Evolutionary conservation across 345 rosid genomes (phyloP), one percentile per base, ranked within the genome.

Genomic region (Salix purpurea): DNA sequence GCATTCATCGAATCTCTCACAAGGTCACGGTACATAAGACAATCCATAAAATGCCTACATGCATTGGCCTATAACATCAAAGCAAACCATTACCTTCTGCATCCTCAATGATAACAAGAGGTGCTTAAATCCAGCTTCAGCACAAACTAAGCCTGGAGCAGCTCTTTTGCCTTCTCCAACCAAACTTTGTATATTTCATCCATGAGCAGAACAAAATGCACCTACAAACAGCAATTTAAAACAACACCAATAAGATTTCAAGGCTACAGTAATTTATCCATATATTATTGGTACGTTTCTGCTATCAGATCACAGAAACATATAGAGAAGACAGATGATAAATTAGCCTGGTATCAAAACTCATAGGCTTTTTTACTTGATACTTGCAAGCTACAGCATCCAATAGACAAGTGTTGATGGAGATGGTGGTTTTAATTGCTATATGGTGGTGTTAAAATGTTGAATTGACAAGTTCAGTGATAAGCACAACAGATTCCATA

Each of bases 201-300:
- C 0, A 81, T 64, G 76, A 96, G 90, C 77, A 92, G 83, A 66
- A 90, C 93, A 78, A 91, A 90, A 78, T 95, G 94, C 76, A 91
- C 95, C 99, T 94, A 89, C 70, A 77, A 37, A 75, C 44, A 71
- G 71, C 44, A 67, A 72, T 39, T 32, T 32, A 4, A 46, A 12
- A 34, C 58, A 52, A 0, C n/a, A 52, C n/a, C 21, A 52, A 52
- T 18, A 2, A 52, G 58, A 52, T 52, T 18, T 52, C 3, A 52
- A 52, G 58, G 58, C 58, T 52, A 5, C 7, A 52, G 2, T 18
- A 52, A 18, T 52, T 52, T 21, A 1, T 52, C n/a, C 58, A 52
- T 16, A 18, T 52, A 52, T 52, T 52, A 2, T 50, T 18, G 2
- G 58, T 52, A 6, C 3, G 19, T 6, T 52, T 52, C 8, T 52